Conservation (phyloP, 352 stramenopile species). For the Pythium utonaiense region DNA sequence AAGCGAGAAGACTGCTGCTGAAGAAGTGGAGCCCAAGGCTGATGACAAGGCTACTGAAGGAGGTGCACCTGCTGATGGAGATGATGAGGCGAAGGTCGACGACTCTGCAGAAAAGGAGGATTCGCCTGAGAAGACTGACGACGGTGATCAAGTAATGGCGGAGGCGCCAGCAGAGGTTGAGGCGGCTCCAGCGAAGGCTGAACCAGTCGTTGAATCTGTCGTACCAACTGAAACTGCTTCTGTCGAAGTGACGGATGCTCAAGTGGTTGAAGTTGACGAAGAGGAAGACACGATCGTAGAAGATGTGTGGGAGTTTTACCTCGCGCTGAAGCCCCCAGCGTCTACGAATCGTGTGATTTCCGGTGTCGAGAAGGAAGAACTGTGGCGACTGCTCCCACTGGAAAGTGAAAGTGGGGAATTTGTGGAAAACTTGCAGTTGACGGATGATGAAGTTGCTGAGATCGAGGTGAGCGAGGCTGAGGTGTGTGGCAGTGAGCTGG, state of each 20-base stretch:
- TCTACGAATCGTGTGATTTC: constrained; percentile 39
- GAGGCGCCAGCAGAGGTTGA: not conserved
- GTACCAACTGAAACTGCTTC: not conserved
- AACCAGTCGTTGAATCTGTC: not conserved
- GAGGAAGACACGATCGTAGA: constrained; percentile 13
- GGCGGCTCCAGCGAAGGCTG: not conserved
- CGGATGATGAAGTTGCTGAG: constrained; percentile 48
- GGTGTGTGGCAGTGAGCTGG: constrained; percentile 33
- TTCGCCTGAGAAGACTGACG: not conserved
- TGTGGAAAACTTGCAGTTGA: constrained; percentile 49
- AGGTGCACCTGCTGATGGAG: not conserved
- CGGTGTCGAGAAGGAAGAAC: constrained; percentile 23
- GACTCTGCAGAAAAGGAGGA: not conserved
- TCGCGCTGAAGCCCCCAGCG: constrained; percentile 20
- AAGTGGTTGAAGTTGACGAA: constrained; percentile 4
- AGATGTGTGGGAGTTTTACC: constrained; percentile 22
- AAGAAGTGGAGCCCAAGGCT: not conserved
- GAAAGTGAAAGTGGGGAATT: constrained; percentile 49
- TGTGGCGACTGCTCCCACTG: constrained; percentile 60
- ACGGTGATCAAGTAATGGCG: constrained; percentile 4
- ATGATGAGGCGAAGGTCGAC: not conserved
- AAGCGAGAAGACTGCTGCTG: not conserved
- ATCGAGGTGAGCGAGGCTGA: constrained; percentile 68
- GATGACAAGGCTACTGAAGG: not conserved
- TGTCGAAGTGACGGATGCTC: constrained; percentile 5